Conservation (phyloP, 2,329 filamentous ascomycete species). For the Zymoseptoria pseudotritici region DNA sequence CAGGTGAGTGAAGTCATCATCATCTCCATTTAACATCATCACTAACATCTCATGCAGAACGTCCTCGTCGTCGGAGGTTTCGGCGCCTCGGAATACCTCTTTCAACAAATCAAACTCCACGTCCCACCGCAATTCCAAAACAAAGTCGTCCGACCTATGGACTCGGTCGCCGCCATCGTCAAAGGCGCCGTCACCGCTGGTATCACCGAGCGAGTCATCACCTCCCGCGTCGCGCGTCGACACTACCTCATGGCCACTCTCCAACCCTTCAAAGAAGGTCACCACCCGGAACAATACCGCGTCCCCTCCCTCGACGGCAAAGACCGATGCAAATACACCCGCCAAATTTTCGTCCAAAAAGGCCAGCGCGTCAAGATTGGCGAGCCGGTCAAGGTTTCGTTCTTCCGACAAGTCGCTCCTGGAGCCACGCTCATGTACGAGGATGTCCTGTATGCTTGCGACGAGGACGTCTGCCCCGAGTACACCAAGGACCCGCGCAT, state of each 20-base stretch:
- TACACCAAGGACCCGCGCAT: conserved; percentile 99
- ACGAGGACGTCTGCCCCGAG: conserved; percentile 95
- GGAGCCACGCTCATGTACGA: conserved; percentile 99
- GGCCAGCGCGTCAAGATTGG: conserved; percentile 98
- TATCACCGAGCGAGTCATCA: conserved; percentile 94
- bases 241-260: conserved; percentile 99
- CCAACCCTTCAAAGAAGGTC: conserved; percentile 97
- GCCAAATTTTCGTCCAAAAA: conserved; percentile 98
- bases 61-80: conserved; percentile 97
- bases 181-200: conserved; percentile 96
- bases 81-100: conserved; percentile 95
- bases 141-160: conserved; percentile 97
- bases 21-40: not conserved
- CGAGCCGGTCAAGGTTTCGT: conserved; percentile 96
- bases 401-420: conserved; percentile 95
- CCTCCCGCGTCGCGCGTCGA: conserved; percentile 89
- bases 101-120: conserved; percentile 98
- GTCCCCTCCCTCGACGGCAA: conserved; percentile 95
- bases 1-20: conserved; percentile 48
- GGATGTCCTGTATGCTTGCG: conserved; percentile 94
- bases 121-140: conserved; percentile 97
- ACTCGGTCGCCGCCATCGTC: conserved; percentile 96
- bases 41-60: conserved; percentile 48
- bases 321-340: conserved; percentile 95
- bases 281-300: conserved; percentile 96